Conservation (phyloP, 129 eudicot species). For the Helichrysum umbraculigerum region DNA sequence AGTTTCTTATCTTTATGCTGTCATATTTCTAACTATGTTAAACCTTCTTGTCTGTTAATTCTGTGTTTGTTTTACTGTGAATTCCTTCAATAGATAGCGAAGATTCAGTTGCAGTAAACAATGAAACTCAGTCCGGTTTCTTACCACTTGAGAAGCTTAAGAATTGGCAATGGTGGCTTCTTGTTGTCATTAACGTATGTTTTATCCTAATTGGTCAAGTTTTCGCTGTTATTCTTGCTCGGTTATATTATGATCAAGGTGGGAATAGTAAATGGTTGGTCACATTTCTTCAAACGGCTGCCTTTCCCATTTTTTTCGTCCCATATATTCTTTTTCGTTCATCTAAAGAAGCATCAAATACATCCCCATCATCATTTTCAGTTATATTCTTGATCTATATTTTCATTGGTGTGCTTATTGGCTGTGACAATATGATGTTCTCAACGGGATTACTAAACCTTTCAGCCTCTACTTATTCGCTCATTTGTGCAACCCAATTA, state of each 20-base stretch:
- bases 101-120: constrained; percentile 36
- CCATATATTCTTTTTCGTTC: constrained; percentile 60
- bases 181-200: constrained; percentile 61
- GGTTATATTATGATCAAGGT: constrained; percentile 83
- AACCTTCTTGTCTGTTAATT: background rate
- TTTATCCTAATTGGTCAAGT: constrained; percentile 78
- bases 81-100: constrained; percentile 42
- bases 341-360: constrained; percentile 29
- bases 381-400: constrained; percentile 40
- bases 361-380: constrained; percentile 24
- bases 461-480: constrained; percentile 93
- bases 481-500: constrained; percentile 81
- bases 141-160: constrained; percentile 43
- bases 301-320: constrained; percentile 73
- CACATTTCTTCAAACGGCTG: constrained; percentile 79
- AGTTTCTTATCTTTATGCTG: background rate
- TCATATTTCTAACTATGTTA: no score
- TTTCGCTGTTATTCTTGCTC: constrained; percentile 78
- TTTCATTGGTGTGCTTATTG: constrained; percentile 54
- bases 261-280: constrained; percentile 90
- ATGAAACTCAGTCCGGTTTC: constrained; percentile 22
- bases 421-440: constrained; percentile 83
- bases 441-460: constrained; percentile 71
- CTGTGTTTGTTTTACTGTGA: background rate
- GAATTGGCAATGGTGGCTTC: constrained; percentile 68